Evolutionary conservation across 345 rosid genomes (phyloP), one percentile per base, ranked within the genome.

Genomic region (Salix dunnii): DNA sequence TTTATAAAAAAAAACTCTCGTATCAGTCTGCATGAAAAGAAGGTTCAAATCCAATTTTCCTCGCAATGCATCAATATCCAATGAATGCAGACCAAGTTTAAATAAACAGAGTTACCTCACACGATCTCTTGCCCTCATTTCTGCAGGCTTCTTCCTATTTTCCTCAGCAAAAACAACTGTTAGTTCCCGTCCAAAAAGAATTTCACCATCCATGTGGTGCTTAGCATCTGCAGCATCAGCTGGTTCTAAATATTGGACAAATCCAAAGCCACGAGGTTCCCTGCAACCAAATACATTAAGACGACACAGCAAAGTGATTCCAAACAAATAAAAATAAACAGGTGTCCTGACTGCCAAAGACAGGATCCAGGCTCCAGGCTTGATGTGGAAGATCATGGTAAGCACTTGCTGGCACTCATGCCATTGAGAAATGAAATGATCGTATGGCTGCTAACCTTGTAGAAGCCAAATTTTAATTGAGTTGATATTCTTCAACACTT

Each of bases 141-240:
- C 98, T 8, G 91, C 78, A 63, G 98, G 99, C 71, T 88, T 90
- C 90, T 93, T 91, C 79, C 99, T 87, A 83, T 91, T 93, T 80
- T 95, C 97, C 86, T 91, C 92, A 0, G 97, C 99, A 87, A 88
- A 95, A 25, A 91, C 88, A 74, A 95, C 97, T 20, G 91, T 88
- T 12, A 93, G 81, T 80, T 93, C 93, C 46, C 91, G 87, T 23
- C 98, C 97, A 58, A 85, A 88, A 73, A 94, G 90, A 82, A 92
- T 76, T 78, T 85, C 88, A 36, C 98, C 97, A 85, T 94, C 97
- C 91, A 94, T 80, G 74, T 88, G 91, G 80, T 87, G 85, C 76
- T 94, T 91, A 35, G 97, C 97, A 83, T 94, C 96, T 18, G 90
- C 92, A 72, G 98, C 97, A 90, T 94, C 98, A 72, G 87, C 93